Evolutionary conservation across 139 green algal species (phyloP).

Genomic region (Chlamydomonas eustigma): DNA sequence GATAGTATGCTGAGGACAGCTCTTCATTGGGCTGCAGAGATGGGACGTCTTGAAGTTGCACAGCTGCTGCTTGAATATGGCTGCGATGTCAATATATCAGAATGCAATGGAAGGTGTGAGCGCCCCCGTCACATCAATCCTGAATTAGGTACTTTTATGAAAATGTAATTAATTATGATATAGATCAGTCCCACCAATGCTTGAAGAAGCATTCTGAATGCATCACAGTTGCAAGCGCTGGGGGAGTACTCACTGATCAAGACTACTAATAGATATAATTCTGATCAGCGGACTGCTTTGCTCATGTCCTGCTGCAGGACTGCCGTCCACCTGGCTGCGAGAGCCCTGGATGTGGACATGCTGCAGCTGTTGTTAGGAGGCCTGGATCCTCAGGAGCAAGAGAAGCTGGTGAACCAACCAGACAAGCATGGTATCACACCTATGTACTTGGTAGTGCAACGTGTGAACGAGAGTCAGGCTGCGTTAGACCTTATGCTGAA

Average conservation of each 20-base stretch:
- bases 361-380: conserved; percentile 16
- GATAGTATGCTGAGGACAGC: conserved; percentile 43
- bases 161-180: neutral
- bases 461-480: no score
- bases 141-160: neutral
- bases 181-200: neutral
- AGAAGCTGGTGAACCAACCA: conserved; percentile 37
- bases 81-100: conserved; percentile 14
- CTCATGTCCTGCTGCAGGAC: conserved; percentile 25
- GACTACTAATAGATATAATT: neutral
- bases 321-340: conserved; percentile 43
- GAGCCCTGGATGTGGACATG: conserved; percentile 27
- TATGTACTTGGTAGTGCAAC: conserved; percentile 49
- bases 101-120: conserved; percentile 47
- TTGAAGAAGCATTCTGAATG: no score
- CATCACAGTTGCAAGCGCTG: neutral
- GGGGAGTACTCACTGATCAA: neutral
- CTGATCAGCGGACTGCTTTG: neutral
- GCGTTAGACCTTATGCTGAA: no score
- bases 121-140: neutral
- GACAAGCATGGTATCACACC: conserved; percentile 50
- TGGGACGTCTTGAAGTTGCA: conserved; percentile 30
- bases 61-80: conserved; percentile 46
- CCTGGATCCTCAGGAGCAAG: conserved; percentile 1
- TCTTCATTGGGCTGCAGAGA: conserved; percentile 45